phyloP scores from a whole-genome alignment of 306 rosid species.

The Ormosia semicastrata region DNA sequence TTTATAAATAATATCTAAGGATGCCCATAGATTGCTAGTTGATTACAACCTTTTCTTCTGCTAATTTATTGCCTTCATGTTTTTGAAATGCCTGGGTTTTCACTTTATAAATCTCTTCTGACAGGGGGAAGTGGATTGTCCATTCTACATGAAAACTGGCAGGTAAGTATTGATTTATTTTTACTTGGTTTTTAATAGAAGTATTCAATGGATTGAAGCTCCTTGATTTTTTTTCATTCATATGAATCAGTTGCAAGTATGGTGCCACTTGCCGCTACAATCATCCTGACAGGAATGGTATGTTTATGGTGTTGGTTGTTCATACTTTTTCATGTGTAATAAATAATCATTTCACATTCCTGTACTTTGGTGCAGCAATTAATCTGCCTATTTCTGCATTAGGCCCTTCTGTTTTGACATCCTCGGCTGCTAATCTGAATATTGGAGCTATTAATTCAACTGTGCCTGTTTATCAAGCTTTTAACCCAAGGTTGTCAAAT shows the following conservation, averaged over 20 bases:
- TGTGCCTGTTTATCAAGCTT: slow-evolving; percentile 67
- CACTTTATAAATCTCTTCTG: slow-evolving; percentile 32
- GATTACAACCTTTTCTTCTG: not conserved
- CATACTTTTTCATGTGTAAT: slow-evolving; percentile 22
- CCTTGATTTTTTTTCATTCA: slow-evolving; percentile 33
- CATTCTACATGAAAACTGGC: slow-evolving; percentile 99
- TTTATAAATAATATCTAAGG: not conserved
- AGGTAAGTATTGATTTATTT: slow-evolving; percentile 50
- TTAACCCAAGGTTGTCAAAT: slow-evolving; percentile 69
- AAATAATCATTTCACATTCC: slow-evolving; percentile 18
- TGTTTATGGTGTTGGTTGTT: slow-evolving; percentile 31
- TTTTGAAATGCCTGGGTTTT: not conserved
- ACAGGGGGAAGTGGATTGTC: slow-evolving; percentile 97
- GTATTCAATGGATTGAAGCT: slow-evolving; percentile 27
- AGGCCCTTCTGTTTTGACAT: slow-evolving; percentile 50
- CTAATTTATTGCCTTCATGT: slow-evolving; percentile 1
- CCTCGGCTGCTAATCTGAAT: slow-evolving; percentile 67
- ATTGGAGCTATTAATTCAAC: slow-evolving; percentile 69
- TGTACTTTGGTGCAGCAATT: slow-evolving; percentile 50
- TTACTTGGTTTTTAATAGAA: not conserved
- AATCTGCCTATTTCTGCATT: slow-evolving; percentile 56
- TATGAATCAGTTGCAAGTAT: slow-evolving; percentile 79
- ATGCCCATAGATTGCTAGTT: not conserved
- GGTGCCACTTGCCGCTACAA: slow-evolving; percentile 90
- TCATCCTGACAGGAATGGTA: slow-evolving; percentile 91